phyloP scores from a whole-genome alignment of 331 rosid genomes.

The Quercus phellos region DNA sequence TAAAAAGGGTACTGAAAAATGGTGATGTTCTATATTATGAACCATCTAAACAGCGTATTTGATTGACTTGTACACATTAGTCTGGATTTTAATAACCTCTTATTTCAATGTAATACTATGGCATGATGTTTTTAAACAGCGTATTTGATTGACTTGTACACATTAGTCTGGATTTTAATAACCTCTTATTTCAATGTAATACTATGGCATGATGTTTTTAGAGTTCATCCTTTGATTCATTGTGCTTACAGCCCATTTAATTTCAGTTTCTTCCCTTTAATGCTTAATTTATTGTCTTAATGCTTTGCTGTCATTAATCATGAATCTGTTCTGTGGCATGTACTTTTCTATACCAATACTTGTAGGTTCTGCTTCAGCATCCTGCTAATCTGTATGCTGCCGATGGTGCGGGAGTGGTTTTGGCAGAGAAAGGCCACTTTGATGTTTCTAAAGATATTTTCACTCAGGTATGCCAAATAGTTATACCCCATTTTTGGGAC shows the following conservation, averaged over 20 bases:
- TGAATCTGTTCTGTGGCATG: constrained; percentile 12
- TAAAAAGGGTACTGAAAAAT: neutral
- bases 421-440: constrained; percentile 98
- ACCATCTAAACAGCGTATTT: neutral
- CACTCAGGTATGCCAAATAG: constrained; percentile 55
- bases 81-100: neutral
- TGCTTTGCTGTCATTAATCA: neutral
- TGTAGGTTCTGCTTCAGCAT: constrained; percentile 87
- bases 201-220: neutral
- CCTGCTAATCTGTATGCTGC: constrained; percentile 96
- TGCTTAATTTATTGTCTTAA: constrained; percentile 1
- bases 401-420: constrained; percentile 93
- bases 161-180: neutral
- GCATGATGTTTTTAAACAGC: neutral
- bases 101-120: neutral
- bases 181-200: neutral
- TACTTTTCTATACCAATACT: constrained; percentile 9
- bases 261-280: neutral
- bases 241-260: neutral
- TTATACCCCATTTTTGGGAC: constrained; percentile 17
- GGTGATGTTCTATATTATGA: neutral
- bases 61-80: neutral
- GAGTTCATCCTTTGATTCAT: constrained; percentile 3
- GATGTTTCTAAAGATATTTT: constrained; percentile 98
- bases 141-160: neutral